phyloP scores from a whole-genome alignment of 768 basidiomycete species.

The Holtermanniella nyarrowii region DNA sequence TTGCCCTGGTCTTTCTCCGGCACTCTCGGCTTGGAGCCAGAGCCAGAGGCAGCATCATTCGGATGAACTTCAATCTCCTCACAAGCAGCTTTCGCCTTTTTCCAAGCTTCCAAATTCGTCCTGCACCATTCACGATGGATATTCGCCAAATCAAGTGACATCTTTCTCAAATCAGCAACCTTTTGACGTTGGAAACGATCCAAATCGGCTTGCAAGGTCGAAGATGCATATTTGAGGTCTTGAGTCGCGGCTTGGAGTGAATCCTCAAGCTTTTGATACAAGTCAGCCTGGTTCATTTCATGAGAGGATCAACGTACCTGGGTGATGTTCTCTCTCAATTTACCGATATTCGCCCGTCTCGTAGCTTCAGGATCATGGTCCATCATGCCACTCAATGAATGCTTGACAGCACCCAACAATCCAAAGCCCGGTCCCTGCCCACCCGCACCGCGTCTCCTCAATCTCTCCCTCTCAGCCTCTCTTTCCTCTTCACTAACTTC shows the following conservation, averaged over 20 bases:
- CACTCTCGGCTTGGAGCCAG: neutral
- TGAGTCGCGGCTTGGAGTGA: constrained; percentile 83
- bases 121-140: constrained; percentile 95
- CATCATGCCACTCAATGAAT: constrained; percentile 96
- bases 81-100: constrained; percentile 86
- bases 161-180: constrained; percentile 87
- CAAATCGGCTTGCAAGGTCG: constrained; percentile 91
- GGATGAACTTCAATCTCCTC: constrained; percentile 84
- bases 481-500: constrained; percentile 11
- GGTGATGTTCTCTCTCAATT: constrained; percentile 88
- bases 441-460: constrained; percentile 4
- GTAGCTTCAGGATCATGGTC: constrained; percentile 97
- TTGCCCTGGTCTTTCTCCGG: constrained; percentile 3
- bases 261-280: constrained; percentile 85
- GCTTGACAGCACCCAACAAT: constrained; percentile 78
- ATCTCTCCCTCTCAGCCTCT: constrained; percentile 12
- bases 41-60: constrained; percentile 46
- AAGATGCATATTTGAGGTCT: constrained; percentile 91
- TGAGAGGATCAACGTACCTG: too few relatives aligned
- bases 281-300: too few relatives aligned
- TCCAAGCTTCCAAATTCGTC: constrained; percentile 97
- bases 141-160: constrained; percentile 80
- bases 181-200: constrained; percentile 98
- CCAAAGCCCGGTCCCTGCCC: constrained; percentile 49
- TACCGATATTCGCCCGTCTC: constrained; percentile 80